A percentile compares a stretch with the other conserved stretches of the same genome.
These are phyloP conservation scores for Cryptosporidium ryanae DNA, from an alignment of 169 alveolate genomes.

Conservation along the genomic window DNA sequence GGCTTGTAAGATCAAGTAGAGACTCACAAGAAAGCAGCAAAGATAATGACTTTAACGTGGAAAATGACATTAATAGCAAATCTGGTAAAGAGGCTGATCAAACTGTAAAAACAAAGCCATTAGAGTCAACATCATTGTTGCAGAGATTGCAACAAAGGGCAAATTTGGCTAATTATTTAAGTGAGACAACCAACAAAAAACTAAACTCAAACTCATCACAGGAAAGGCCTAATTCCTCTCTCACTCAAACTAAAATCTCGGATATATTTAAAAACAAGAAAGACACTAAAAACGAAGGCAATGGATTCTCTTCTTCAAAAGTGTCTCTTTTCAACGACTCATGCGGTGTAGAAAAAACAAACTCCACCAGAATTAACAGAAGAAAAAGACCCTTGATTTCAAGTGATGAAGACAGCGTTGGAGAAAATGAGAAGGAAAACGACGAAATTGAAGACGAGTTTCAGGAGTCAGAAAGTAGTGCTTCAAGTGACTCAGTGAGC, in stretches of 20 bases:
- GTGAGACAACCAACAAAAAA: not conserved
- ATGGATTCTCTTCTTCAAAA: not conserved
- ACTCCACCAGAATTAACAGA: not conserved
- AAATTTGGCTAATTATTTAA: not conserved
- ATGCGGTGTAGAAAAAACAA: not conserved
- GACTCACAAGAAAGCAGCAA: not conserved
- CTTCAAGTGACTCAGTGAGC: slow-evolving; percentile 28
- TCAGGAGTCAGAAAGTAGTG: not conserved
- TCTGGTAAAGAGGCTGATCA: not conserved
- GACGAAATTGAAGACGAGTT: slow-evolving; percentile 21
- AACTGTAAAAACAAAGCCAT: not conserved
- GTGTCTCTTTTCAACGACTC: not conserved
- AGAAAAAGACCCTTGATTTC: not conserved
- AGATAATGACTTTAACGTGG: too few species aligned
- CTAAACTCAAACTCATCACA: not conserved
- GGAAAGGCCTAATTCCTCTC: not conserved
- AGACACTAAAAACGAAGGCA: not conserved
- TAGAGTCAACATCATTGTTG: slow-evolving; percentile 45
- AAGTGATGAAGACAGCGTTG: slow-evolving; percentile 12
- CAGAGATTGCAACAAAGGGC: slow-evolving; percentile 62
- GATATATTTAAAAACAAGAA: slow-evolving; percentile 3
- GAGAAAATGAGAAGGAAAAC: slow-evolving; percentile 17
- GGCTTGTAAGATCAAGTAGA: not conserved
- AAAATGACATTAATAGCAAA: not conserved
- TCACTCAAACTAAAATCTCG: slow-evolving; percentile 49